Evolutionary conservation across 2,329 filamentous ascomycete species (phyloP), one percentile per base, ranked within the genome.

Genomic region (Nannizziopsis arthrosporioides): DNA sequence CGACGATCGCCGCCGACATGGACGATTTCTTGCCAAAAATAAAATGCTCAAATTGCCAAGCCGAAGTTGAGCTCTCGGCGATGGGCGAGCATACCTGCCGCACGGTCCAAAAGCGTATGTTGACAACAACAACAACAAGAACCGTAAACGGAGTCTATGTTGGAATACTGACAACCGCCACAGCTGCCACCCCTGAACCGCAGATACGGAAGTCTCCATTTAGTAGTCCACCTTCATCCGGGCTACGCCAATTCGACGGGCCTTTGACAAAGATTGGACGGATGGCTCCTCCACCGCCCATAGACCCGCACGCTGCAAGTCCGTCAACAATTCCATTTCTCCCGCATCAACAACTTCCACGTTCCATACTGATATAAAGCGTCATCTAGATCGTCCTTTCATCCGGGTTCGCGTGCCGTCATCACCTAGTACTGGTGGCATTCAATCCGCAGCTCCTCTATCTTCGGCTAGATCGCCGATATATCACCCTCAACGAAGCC

Each of bases 21-120:
- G 82, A 79, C 63, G 75, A 77, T 65, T 79, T 89, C 55, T 73
- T 92, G 71, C 85, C 87, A 60, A 81, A 81, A 18, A 85, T 94
- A 68, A 94, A 90, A 73, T 94, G 87, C 68, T 93, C 87, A 46
- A 80, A 75, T 69, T 94, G 87, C 63, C 78, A 80, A 36, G 66
- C 71, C 36, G 78, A 89, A 59, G 85, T 94, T 51, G 82, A 89
- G 61, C 92, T 94, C 56, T 82, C 84, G 36, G 72, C 81, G 64
- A 84, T 94, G 82, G 86, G 85, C 53, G 86, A 93, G 53, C 88
- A 94, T 70, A 64, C 85, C 52, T 94, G 88, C 65, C 64, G 65
- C 58, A 32, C 48, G 44, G 30, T 14, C 11, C 15, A 9, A 12
- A 35, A 36, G 7, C 18, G 42, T 45, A 45, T 11, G 47, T 8